A percentile compares a stretch with the other conserved stretches of the same genome.
These are phyloP conservation scores for Paecilomyces niveus DNA, from an alignment of 2,329 filamentous ascomycete species.

Conservation along the genomic window DNA sequence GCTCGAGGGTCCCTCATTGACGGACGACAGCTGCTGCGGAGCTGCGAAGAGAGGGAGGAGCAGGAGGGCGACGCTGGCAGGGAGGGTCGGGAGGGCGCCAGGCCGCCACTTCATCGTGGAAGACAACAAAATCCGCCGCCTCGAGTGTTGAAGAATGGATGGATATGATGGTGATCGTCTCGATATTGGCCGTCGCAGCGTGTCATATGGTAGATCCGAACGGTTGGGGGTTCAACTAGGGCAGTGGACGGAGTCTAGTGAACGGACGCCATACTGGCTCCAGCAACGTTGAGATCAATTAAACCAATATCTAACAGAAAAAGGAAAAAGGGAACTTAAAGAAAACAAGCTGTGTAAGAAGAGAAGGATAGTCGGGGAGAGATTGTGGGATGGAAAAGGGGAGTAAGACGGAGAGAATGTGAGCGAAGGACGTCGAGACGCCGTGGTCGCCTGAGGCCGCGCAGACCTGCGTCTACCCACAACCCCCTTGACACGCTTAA, in stretches of 20 bases:
- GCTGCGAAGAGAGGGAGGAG: constrained; percentile 55
- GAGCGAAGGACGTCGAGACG: background rate
- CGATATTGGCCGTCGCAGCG: background rate
- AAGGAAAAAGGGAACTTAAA: background rate
- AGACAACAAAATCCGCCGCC: constrained; percentile 28
- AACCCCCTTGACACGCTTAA: background rate
- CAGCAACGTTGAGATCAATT: background rate
- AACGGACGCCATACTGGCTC: background rate
- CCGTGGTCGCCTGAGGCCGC: background rate
- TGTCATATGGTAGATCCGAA: background rate
- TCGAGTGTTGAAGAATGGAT: background rate
- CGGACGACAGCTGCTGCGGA: constrained; percentile 54
- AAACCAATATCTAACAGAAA: background rate
- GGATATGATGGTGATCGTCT: background rate
- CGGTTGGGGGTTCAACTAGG: background rate
- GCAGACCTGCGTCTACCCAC: background rate
- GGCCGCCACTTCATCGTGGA: constrained; percentile 60
- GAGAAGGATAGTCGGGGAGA: background rate
- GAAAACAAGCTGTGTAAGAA: background rate
- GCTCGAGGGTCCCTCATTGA: constrained; percentile 19
- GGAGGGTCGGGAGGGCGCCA: constrained; percentile 49
- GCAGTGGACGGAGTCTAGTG: background rate
- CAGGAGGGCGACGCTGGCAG: constrained; percentile 52
- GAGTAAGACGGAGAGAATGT: background rate
- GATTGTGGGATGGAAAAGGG: background rate